phyloP scores from a whole-genome alignment of 2,329 filamentous ascomycete species.

The Botrytis squamosa region DNA sequence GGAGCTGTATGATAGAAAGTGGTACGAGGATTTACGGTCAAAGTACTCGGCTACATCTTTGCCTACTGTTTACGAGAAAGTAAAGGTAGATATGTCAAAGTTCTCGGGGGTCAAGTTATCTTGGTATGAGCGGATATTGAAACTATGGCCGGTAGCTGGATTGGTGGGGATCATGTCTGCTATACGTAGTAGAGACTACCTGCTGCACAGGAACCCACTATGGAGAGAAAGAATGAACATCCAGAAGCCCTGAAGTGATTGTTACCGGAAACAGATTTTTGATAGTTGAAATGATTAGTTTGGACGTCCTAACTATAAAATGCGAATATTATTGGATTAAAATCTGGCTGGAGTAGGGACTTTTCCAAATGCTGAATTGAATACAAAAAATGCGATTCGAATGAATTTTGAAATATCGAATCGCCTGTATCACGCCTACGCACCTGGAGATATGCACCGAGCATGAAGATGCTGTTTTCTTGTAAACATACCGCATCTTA shows the following conservation, averaged over 20 bases:
- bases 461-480: no score
- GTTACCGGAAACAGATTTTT: no score
- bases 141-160: neutral
- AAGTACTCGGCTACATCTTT: neutral
- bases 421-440: no score
- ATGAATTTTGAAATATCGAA: no score
- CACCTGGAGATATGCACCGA: no score
- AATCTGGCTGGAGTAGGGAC: no score
- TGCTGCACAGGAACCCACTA: neutral
- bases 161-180: neutral
- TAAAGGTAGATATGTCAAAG: neutral
- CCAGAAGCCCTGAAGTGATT: neutral
- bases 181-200: neutral
- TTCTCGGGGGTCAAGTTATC: neutral
- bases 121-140: constrained; percentile 2
- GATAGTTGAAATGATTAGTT: no score
- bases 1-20: neutral
- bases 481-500: no score
- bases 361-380: no score
- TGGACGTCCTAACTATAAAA: no score
- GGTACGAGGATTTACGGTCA: neutral
- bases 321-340: no score
- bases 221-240: neutral
- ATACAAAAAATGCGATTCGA: no score
- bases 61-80: neutral